These are phyloP conservation scores for Penicillium sp. DNA, from an alignment of 2,329 filamentous ascomycete species.

Conservation along the genomic window DNA sequence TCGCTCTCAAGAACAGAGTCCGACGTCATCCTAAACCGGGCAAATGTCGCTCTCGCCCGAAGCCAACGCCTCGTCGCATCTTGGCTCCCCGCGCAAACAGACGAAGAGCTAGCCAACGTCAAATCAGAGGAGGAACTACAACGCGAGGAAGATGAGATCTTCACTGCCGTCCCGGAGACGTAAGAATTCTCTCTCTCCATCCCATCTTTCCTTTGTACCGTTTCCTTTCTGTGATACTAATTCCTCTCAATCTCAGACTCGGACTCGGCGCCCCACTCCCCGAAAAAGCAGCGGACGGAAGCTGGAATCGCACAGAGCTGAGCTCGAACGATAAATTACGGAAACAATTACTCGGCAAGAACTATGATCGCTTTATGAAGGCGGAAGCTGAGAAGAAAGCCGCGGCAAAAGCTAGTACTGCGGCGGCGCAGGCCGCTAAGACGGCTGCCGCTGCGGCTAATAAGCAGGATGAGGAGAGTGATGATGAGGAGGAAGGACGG, in stretches of 20 bases:
- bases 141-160: conserved; percentile 56
- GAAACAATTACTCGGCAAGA: conserved; percentile 47
- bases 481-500: conserved; percentile 45
- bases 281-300: conserved; percentile 40
- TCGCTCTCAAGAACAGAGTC: conserved; percentile 43
- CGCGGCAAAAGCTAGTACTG: neutral
- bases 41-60: conserved; percentile 55
- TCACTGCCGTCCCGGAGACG: conserved; percentile 55
- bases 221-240: neutral
- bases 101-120: conserved; percentile 37
- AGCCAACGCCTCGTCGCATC: conserved; percentile 56
- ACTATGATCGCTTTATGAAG: conserved; percentile 41
- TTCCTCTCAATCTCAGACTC: conserved; percentile 35
- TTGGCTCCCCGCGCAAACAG: conserved; percentile 53
- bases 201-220: neutral
- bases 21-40: conserved; percentile 56
- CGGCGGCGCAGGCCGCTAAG: conserved; percentile 34
- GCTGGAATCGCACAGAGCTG: conserved; percentile 41
- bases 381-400: conserved; percentile 24
- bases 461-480: conserved; percentile 26
- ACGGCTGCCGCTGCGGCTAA: neutral
- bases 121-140: conserved; percentile 48
- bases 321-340: conserved; percentile 47
- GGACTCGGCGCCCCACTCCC: conserved; percentile 51
- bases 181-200: conserved; percentile 31